Evolutionary conservation across 169 alveolate genomes (phyloP).

Genomic region (Ichthyophthirius multifiliis): DNA sequence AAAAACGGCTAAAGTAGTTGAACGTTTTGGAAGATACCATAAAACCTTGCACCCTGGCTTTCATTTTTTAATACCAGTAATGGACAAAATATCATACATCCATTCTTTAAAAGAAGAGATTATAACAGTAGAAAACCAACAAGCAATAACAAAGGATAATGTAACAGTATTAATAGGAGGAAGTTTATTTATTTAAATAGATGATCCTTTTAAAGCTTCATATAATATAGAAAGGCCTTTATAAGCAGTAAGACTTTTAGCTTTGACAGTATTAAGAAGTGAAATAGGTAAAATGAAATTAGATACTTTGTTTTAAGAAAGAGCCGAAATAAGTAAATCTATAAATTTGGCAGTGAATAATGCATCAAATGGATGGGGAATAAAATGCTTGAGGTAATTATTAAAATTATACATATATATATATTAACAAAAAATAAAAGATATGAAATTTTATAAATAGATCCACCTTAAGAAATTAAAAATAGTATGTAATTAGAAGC

Average conservation of each 20-base stretch:
- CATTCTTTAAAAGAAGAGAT: constrained; percentile 94
- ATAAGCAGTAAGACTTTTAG: constrained; percentile 90
- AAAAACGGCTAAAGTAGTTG: constrained; percentile 11
- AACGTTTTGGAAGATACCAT: constrained; percentile 87
- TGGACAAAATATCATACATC: constrained; percentile 89
- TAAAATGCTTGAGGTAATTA: constrained; percentile 77
- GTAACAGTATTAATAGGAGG: constrained; percentile 94
- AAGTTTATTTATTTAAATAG: constrained; percentile 90
- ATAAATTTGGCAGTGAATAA: constrained; percentile 82
- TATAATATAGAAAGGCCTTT: constrained; percentile 93
- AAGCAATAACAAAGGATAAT: constrained; percentile 95
- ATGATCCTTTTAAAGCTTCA: constrained; percentile 80
- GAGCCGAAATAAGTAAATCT: constrained; percentile 88
- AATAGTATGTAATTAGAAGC: constrained; percentile 92
- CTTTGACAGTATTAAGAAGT: constrained; percentile 95
- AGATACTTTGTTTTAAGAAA: constrained; percentile 92
- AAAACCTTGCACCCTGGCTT: constrained; percentile 90
- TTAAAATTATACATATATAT: background rate
- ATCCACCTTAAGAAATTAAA: constrained; percentile 90
- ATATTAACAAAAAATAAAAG: constrained; percentile 16
- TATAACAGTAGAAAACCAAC: constrained; percentile 89
- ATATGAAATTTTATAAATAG: constrained; percentile 94
- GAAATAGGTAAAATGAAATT: constrained; percentile 95
- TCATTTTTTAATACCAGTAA: constrained; percentile 88
- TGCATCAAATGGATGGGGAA: constrained; percentile 89